Percentiles rank a stretch among this genome's conserved stretches.
Evolutionary conservation across 257 asterid species (phyloP).

Genomic region (Nicotiana tomentosiformis): DNA sequence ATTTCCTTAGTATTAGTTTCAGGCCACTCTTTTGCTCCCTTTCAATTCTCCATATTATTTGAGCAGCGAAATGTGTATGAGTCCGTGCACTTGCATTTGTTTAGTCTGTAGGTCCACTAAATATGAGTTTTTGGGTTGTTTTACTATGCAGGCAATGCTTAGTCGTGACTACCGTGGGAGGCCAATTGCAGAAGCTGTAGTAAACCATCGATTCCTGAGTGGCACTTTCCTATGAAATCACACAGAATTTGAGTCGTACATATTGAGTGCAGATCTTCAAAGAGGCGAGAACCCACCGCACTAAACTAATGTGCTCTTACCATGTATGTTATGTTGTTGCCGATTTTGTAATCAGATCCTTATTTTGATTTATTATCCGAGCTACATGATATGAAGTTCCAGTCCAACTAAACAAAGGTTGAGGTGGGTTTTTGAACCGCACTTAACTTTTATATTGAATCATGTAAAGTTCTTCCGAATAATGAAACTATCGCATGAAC

Average conservation of each 20-base stretch:
- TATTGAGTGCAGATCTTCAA: neutral
- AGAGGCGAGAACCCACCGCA: neutral
- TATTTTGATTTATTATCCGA: neutral
- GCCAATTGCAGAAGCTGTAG: slow-evolving; percentile 82
- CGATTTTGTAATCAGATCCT: neutral
- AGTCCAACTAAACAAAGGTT: neutral
- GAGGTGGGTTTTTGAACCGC: neutral
- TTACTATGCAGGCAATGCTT: slow-evolving; percentile 59
- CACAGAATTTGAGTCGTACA: neutral
- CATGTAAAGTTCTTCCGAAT: neutral
- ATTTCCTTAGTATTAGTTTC: neutral
- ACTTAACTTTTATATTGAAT: neutral
- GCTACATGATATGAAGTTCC: neutral
- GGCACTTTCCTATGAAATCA: slow-evolving; percentile 36
- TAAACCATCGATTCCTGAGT: slow-evolving; percentile 68
- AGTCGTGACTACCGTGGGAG: slow-evolving; percentile 64
- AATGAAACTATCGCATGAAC: neutral
- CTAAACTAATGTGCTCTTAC: neutral
- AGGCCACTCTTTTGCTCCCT: neutral
- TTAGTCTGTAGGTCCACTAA: neutral
- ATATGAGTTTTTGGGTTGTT: neutral
- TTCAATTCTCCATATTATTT: too few species aligned
- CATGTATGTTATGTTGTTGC: neutral
- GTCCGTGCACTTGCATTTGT: neutral
- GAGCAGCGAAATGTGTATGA: too few species aligned